A percentile compares a stretch with the other conserved stretches of the same genome.
Conservation (phyloP, 148 eudicot genomes). For the Vaccinium vitisidaea region DNA sequence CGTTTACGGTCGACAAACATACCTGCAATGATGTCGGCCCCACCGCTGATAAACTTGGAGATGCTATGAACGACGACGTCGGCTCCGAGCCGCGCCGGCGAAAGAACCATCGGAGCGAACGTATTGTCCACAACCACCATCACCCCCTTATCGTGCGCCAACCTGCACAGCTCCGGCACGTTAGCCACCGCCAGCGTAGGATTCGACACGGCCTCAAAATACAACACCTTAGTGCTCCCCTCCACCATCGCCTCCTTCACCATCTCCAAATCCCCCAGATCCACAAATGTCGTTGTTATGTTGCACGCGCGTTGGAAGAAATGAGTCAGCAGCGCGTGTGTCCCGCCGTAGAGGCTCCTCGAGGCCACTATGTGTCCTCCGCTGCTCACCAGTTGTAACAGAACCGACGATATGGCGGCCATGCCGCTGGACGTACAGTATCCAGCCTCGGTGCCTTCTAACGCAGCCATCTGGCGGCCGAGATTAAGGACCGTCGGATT, state of each 20-base stretch:
- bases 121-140: conserved; percentile 85
- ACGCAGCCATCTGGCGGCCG: conserved; percentile 87
- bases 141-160: conserved; percentile 74
- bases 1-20: conserved; percentile 22
- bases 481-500: conserved; percentile 89
- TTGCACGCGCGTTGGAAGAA: conserved; percentile 71
- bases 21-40: conserved; percentile 95
- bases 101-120: conserved; percentile 82
- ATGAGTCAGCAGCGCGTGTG: conserved; percentile 77
- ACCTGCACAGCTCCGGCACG: conserved; percentile 57
- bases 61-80: conserved; percentile 94
- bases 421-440: conserved; percentile 96
- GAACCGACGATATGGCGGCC: conserved; percentile 82
- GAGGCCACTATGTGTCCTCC: conserved; percentile 88
- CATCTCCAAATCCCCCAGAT: conserved; percentile 43
- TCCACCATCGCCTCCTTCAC: conserved; percentile 51
- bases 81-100: conserved; percentile 89
- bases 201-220: conserved; percentile 80
- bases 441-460: conserved; percentile 95
- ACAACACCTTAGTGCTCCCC: conserved; percentile 69
- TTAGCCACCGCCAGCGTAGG: conserved; percentile 84
- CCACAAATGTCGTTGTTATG: conserved; percentile 76
- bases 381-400: conserved; percentile 73
- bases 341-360: conserved; percentile 74
- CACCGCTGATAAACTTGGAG: conserved; percentile 90